These are phyloP conservation scores for Dothideomycetidae sp. DNA, from an alignment of 2,329 filamentous ascomycete species.

Conservation along the genomic window DNA sequence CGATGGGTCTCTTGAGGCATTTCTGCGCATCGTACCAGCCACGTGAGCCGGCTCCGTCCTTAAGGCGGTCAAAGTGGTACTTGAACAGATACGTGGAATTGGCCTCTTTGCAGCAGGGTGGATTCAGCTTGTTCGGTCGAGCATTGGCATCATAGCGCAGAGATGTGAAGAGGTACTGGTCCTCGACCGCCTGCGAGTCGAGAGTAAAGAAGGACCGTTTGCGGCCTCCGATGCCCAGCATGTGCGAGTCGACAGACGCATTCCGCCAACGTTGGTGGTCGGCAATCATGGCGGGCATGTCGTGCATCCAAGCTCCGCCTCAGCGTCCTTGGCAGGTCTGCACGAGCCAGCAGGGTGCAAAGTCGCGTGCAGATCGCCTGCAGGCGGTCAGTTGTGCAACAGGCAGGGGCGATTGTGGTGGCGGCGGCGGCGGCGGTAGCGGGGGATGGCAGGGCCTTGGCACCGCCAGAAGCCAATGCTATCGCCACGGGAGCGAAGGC, in stretches of 20 bases:
- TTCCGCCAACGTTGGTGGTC: slow-evolving; percentile 3
- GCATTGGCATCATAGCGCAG: slow-evolving; percentile 52
- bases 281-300: slow-evolving; percentile 7
- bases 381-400: too few species aligned
- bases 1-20: slow-evolving; percentile 21
- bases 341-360: not conserved
- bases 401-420: too few species aligned
- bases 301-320: too few species aligned
- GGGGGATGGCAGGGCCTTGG: too few species aligned
- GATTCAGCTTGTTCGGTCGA: slow-evolving; percentile 23
- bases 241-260: slow-evolving; percentile 4
- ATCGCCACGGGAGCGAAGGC: too few species aligned
- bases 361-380: not conserved
- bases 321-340: too few species aligned
- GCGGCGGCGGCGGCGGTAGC: too few species aligned
- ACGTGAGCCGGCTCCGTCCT: slow-evolving; percentile 42
- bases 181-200: slow-evolving; percentile 12
- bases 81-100: slow-evolving; percentile 64
- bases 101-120: slow-evolving; percentile 31
- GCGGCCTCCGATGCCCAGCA: slow-evolving; percentile 6
- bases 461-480: too few species aligned
- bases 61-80: slow-evolving; percentile 61
- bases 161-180: slow-evolving; percentile 46
- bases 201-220: slow-evolving; percentile 6
- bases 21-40: slow-evolving; percentile 29